These are phyloP conservation scores for Luffa acutangula DNA, from an alignment of 306 rosid species.

Conservation along the genomic window DNA sequence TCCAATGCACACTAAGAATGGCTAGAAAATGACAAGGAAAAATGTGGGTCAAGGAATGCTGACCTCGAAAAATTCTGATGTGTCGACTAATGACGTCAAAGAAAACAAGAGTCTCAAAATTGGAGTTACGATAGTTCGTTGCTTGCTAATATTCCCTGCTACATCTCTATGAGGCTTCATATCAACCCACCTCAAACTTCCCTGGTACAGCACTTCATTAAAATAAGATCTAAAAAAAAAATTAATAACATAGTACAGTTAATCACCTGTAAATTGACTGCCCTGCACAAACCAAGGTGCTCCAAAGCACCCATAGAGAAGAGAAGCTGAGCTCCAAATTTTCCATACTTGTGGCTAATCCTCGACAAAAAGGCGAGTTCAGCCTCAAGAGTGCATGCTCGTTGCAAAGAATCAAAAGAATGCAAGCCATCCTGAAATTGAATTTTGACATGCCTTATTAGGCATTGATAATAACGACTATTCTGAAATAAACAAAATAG, in stretches of 20 bases:
- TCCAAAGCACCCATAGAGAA: conserved; percentile 78
- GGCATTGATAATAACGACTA: neutral
- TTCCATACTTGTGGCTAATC: conserved; percentile 80
- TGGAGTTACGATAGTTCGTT: conserved; percentile 54
- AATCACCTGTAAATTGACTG: conserved; percentile 47
- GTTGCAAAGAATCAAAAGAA: conserved; percentile 69
- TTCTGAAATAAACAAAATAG: neutral
- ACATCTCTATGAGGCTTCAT: conserved; percentile 44
- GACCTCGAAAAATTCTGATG: conserved; percentile 85
- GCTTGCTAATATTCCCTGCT: conserved; percentile 60
- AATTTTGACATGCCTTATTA: conserved; percentile 4
- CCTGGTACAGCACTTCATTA: conserved; percentile 31
- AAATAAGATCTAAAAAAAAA: too few relatives aligned
- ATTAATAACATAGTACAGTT: neutral
- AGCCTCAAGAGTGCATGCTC: conserved; percentile 80
- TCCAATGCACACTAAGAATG: neutral
- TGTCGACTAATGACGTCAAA: conserved; percentile 68
- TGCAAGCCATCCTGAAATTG: conserved; percentile 63
- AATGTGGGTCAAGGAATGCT: conserved; percentile 16
- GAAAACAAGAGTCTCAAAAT: conserved; percentile 75
- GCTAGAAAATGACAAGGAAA: neutral
- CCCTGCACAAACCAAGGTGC: conserved; percentile 74
- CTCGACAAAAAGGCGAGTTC: conserved; percentile 74
- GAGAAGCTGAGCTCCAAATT: conserved; percentile 84
- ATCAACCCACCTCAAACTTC: conserved; percentile 63